Evolutionary conservation across 148 eudicot genomes (phyloP), one percentile per base, ranked within the genome.

Genomic region (Fagopyrum tataricum): DNA sequence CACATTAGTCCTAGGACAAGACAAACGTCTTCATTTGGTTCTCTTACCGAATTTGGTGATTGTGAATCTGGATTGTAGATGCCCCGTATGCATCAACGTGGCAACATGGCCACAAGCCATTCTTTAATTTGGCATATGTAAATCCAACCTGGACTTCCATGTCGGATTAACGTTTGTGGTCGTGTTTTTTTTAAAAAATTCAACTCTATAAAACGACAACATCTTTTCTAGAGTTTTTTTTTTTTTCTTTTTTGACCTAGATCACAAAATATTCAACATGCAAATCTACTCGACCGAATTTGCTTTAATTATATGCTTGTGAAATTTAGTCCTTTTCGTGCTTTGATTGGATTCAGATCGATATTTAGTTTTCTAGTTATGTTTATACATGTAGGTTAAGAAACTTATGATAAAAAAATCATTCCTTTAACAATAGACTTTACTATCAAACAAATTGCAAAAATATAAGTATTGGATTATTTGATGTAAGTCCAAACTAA

Each of bases 91-190:
- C 3, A 56, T 55, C 64, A 8, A 56, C 10, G 6, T 21, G 31
- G 14, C 64, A 23, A 58, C 37, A 58, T 21, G 41, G 2, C 41
- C 67, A 24, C 67, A 61, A 61, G 41, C 41, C 67, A 61, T 31
- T 61, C 37, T 61, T 31, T 61, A 61, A 26, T 61, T 18, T 61
- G 67, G 67, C 67, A 61, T 61, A 26, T 61, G 67, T 61, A 31
- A 61, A 61, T 61, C 67, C 67, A 41, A 26, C 18, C 31, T 26
- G 67, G 67, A 61, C 67, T 61, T 61, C 67, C 67, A 61, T 41
- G 67, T 61, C 42, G n/a, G 67, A 61, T 61, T 4, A 31, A 6
- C 26, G n/a, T 46, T 7, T 46, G 8, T 31, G 37, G 37, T 31
- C 37, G 37, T 31, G 37, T 31, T 31, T 1, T 31, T 0, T 0